Percentiles rank a stretch among this genome's conserved stretches.
phyloP scores from a whole-genome alignment of 2,329 filamentous ascomycete genomes.

The Fusarium algeriense region DNA sequence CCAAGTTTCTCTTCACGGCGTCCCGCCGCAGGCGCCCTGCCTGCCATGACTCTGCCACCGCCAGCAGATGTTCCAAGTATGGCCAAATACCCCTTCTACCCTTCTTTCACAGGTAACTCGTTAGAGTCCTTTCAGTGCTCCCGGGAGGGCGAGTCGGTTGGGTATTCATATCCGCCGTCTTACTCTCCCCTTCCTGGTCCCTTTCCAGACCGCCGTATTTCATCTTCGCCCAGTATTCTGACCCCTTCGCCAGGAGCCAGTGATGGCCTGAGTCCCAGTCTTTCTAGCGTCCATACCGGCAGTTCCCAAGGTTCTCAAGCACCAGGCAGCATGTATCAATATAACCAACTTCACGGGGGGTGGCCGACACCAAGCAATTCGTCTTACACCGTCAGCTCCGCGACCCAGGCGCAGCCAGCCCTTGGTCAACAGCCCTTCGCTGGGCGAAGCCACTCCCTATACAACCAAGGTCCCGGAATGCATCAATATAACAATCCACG shows the following conservation, averaged over 20 bases:
- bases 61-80: conserved; percentile 55
- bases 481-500: conserved; percentile 50
- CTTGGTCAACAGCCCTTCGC: conserved; percentile 48
- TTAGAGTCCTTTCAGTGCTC: conserved; percentile 41
- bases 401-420: conserved; percentile 48
- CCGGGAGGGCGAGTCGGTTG: conserved; percentile 41
- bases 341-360: conserved; percentile 65
- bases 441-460: conserved; percentile 54
- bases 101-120: conserved; percentile 38
- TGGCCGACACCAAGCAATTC: conserved; percentile 69
- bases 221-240: conserved; percentile 51
- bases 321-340: conserved; percentile 63
- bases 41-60: conserved; percentile 54
- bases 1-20: conserved; percentile 53
- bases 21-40: conserved; percentile 50
- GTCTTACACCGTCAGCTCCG: conserved; percentile 67
- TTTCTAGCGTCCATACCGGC: conserved; percentile 71
- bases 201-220: conserved; percentile 46
- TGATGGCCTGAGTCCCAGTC: conserved; percentile 72
- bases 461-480: conserved; percentile 64
- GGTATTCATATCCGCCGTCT: conserved; percentile 41
- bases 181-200: conserved; percentile 45
- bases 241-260: conserved; percentile 61
- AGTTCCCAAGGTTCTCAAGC: conserved; percentile 70
- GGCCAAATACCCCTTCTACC: conserved; percentile 44